These are phyloP conservation scores for Colletotrichum australisinense DNA, from an alignment of 2,329 filamentous ascomycete species.

Conservation along the genomic window DNA sequence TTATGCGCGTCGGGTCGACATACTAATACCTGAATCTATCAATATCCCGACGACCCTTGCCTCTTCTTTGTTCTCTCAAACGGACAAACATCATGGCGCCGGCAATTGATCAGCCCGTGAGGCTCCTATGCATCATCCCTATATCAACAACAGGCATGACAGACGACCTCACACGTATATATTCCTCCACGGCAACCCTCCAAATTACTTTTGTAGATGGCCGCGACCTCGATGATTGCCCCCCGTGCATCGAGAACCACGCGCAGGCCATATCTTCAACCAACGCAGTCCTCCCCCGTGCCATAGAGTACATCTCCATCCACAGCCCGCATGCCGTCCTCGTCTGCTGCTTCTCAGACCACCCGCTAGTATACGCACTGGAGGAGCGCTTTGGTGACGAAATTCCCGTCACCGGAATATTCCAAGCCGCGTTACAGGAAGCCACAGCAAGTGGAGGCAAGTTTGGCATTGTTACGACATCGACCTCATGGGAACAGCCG, in stretches of 20 bases:
- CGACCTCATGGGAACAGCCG: slow-evolving; percentile 9
- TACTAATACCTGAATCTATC: not conserved
- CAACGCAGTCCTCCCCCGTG: not conserved
- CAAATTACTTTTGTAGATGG: slow-evolving; percentile 22
- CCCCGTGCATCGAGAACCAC: slow-evolving; percentile 25
- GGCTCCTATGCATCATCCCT: slow-evolving; percentile 25
- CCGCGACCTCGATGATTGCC: slow-evolving; percentile 1
- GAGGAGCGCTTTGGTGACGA: not conserved
- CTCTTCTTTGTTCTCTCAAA: not conserved
- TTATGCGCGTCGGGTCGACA: not conserved
- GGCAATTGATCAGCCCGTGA: not conserved
- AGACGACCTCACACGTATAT: not conserved
- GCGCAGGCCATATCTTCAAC: slow-evolving; percentile 6
- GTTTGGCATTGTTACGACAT: slow-evolving; percentile 23
- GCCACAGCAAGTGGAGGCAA: not conserved
- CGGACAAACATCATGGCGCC: not conserved
- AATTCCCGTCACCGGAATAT: slow-evolving; percentile 6
- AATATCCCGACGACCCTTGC: not conserved
- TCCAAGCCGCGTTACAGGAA: slow-evolving; percentile 24
- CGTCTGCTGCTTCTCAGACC: slow-evolving; percentile 31
- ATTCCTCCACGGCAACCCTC: not conserved
- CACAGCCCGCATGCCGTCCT: slow-evolving; percentile 12
- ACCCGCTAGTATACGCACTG: slow-evolving; percentile 22
- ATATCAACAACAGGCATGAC: slow-evolving; percentile 32
- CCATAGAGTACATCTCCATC: not conserved